phyloP scores from a whole-genome alignment of 441 rosid genomes.

The Hura crepitans region DNA sequence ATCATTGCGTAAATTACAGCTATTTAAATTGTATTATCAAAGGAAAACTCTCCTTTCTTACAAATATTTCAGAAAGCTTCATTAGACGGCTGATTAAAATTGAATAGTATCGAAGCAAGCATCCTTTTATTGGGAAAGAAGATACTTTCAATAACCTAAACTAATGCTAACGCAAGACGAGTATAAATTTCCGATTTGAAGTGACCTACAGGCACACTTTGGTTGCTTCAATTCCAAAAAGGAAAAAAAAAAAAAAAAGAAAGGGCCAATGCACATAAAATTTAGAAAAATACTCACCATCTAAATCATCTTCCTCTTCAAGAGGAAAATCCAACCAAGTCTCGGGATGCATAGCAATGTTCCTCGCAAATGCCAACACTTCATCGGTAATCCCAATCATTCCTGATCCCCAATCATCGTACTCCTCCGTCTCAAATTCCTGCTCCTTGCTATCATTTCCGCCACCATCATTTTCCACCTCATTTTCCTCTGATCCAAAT shows the following conservation, averaged over 20 bases:
- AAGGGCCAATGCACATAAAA: background rate
- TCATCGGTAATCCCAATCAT: constrained; percentile 79
- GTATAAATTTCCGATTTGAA: background rate
- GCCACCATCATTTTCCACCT: constrained; percentile 27
- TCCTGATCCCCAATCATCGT: constrained; percentile 36
- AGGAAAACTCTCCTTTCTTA: background rate
- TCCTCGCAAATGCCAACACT: constrained; percentile 64
- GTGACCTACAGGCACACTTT: background rate
- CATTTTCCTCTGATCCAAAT: constrained; percentile 48
- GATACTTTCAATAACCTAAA: background rate
- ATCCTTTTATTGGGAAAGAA: background rate
- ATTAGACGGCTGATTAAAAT: background rate
- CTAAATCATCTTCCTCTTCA: constrained; percentile 60
- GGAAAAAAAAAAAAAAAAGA: no score
- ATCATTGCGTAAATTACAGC: background rate
- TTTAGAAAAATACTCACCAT: constrained; percentile 43
- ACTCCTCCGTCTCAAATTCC: constrained; percentile 39
- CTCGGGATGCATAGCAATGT: constrained; percentile 80
- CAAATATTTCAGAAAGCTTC: background rate
- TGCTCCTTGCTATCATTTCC: constrained; percentile 43
- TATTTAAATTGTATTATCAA: background rate
- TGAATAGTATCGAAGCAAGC: background rate
- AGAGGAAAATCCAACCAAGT: constrained; percentile 92
- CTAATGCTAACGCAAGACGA: background rate
- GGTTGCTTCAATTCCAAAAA: background rate